A percentile compares a stretch with the other conserved stretches of the same genome.
Conservation (phyloP, 2,329 filamentous ascomycete genomes). For the Phialophora verrucosa region DNA sequence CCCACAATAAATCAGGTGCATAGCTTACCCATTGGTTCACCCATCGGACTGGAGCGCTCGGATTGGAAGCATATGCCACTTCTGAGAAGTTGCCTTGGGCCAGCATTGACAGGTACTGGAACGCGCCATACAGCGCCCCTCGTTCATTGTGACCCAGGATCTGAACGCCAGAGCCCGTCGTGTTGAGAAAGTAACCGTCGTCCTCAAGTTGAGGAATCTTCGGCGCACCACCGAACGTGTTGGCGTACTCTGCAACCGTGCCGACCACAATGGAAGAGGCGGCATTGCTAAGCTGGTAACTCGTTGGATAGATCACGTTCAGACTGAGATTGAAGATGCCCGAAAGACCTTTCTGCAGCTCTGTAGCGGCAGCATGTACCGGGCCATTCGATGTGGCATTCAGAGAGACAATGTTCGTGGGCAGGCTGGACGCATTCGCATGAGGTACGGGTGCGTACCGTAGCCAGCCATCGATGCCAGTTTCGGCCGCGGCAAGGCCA, state of each 20-base stretch:
- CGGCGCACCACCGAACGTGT: slow-evolving; percentile 34
- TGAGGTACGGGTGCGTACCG: slow-evolving; percentile 64
- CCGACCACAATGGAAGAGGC: slow-evolving; percentile 42
- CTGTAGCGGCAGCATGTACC: slow-evolving; percentile 64
- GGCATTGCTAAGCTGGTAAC: slow-evolving; percentile 37
- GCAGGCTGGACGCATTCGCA: slow-evolving; percentile 48
- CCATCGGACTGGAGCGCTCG: slow-evolving; percentile 69
- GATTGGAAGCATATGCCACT: slow-evolving; percentile 59
- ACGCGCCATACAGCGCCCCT: slow-evolving; percentile 71
- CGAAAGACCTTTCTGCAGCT: slow-evolving; percentile 63
- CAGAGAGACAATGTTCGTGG: slow-evolving; percentile 58
- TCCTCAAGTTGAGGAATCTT: slow-evolving; percentile 42
- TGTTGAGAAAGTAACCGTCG: slow-evolving; percentile 66
- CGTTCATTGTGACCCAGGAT: slow-evolving; percentile 71
- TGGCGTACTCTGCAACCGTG: slow-evolving; percentile 44
- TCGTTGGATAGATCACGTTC: slow-evolving; percentile 45
- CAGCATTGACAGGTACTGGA: slow-evolving; percentile 70
- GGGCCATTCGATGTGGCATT: slow-evolving; percentile 62
- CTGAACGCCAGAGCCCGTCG: slow-evolving; percentile 43
- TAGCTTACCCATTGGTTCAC: slow-evolving; percentile 66
- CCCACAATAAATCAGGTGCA: not conserved
- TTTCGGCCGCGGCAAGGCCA: slow-evolving; percentile 55
- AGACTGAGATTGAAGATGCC: slow-evolving; percentile 62
- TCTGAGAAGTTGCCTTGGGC: slow-evolving; percentile 62
- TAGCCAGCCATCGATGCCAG: slow-evolving; percentile 67